Evolutionary conservation across 148 eudicot genomes (phyloP).

Genomic region (Chenopodium berlandieri): DNA sequence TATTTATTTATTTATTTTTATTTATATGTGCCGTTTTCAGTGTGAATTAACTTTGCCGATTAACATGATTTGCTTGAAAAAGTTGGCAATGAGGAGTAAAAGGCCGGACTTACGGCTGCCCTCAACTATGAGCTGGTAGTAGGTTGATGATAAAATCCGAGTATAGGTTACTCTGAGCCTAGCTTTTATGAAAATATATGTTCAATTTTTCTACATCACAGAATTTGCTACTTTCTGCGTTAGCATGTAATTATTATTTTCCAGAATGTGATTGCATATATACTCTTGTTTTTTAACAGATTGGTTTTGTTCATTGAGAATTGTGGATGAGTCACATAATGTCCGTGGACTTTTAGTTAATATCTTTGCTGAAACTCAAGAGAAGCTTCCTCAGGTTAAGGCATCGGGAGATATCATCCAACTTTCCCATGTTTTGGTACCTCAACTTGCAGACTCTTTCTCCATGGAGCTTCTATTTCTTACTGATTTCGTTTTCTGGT

Average conservation of each 20-base stretch:
- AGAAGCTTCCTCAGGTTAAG: conserved; percentile 62
- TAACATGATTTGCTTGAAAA: background rate
- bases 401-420: conserved; percentile 65
- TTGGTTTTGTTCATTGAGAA: conserved; percentile 53
- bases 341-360: conserved; percentile 56
- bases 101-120: conserved; percentile 43
- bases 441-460: background rate
- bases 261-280: conserved; percentile 4
- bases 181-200: background rate
- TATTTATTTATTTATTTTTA: background rate
- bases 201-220: background rate
- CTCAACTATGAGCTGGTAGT: conserved; percentile 30
- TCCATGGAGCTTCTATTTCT: background rate
- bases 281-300: conserved; percentile 42
- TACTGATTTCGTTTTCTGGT: background rate
- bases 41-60: background rate
- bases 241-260: background rate
- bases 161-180: conserved; percentile 17
- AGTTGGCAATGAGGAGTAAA: conserved; percentile 34
- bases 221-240: background rate
- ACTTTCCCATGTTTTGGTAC: conserved; percentile 57
- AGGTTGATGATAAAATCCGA: conserved; percentile 27
- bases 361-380: conserved; percentile 59
- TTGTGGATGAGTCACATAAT: conserved; percentile 67
- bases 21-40: background rate